Percentiles rank a stretch among this genome's conserved stretches.
Evolutionary conservation across 177 flowering plant species (phyloP).

Genomic region (Vitis hybrid): DNA sequence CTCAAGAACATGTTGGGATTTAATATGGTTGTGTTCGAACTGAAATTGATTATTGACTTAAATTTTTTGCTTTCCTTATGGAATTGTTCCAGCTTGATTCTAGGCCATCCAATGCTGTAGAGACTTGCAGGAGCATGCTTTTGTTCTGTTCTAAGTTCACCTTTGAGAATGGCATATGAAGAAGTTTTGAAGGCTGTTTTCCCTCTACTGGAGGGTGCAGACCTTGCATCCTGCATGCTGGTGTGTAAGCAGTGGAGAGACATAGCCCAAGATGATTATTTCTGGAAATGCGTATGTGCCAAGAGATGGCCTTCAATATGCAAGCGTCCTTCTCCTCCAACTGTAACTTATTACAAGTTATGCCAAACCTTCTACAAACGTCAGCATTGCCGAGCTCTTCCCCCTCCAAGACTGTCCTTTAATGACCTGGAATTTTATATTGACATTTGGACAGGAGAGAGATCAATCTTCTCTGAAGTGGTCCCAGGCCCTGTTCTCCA

Average conservation of each 20-base stretch:
- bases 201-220: slow-evolving; percentile 71
- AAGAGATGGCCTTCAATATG: slow-evolving; percentile 92
- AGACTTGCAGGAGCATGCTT: background rate
- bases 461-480: slow-evolving; percentile 67
- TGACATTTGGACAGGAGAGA: slow-evolving; percentile 77
- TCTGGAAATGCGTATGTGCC: slow-evolving; percentile 84
- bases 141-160: background rate
- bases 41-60: background rate
- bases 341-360: slow-evolving; percentile 58
- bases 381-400: slow-evolving; percentile 37
- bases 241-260: slow-evolving; percentile 83
- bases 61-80: background rate
- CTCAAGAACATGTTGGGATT: too few species aligned
- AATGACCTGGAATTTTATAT: slow-evolving; percentile 71
- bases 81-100: too few species aligned
- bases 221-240: slow-evolving; percentile 76
- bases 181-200: slow-evolving; percentile 75
- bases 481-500: slow-evolving; percentile 65
- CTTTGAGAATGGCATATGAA: slow-evolving; percentile 41
- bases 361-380: slow-evolving; percentile 66
- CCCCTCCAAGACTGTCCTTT: slow-evolving; percentile 79
- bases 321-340: slow-evolving; percentile 53
- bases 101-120: background rate
- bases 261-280: slow-evolving; percentile 76
- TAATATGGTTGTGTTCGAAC: background rate